Conservation (phyloP, 306 rosid genomes). For the Medicago lupulina region DNA sequence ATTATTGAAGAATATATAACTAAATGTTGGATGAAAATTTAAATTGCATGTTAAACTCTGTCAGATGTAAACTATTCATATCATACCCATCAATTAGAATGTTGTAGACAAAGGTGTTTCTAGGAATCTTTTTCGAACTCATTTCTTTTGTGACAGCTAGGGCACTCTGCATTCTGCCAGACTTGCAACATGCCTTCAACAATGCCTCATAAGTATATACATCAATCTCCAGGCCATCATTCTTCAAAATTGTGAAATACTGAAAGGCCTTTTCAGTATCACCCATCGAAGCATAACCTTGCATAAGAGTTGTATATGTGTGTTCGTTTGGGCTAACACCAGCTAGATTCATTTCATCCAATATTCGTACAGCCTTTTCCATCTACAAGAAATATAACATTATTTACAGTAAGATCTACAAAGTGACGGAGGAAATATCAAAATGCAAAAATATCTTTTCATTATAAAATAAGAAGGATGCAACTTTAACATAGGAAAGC, state of each 20-base stretch:
- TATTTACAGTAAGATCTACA: constrained; percentile 26
- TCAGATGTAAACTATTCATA: constrained; percentile 41
- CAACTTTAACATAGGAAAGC: too few relatives aligned
- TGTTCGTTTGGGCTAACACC: constrained; percentile 82
- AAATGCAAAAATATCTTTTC: too few relatives aligned
- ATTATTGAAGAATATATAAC: constrained; percentile 8
- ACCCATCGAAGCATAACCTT: constrained; percentile 93
- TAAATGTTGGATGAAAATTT: constrained; percentile 15
- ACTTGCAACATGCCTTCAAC: constrained; percentile 97
- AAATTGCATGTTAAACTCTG: constrained; percentile 1
- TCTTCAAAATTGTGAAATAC: constrained; percentile 75
- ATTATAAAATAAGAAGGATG: too few relatives aligned
- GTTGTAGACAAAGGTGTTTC: constrained; percentile 92
- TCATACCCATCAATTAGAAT: constrained; percentile 94
- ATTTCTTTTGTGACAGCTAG: constrained; percentile 92
- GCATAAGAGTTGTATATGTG: constrained; percentile 92
- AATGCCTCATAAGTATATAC: constrained; percentile 88
- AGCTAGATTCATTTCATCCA: constrained; percentile 89
- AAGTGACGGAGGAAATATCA: constrained; percentile 8
- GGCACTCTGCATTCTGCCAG: constrained; percentile 99
- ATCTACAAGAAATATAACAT: constrained; percentile 63
- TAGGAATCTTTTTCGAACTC: constrained; percentile 77
- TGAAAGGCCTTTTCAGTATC: constrained; percentile 90
- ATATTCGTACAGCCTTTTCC: constrained; percentile 77
- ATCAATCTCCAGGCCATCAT: constrained; percentile 85